Evolutionary conservation across 108 stramenopile genomes (phyloP), one percentile per base, ranked within the genome.

Genomic region (Cyclotella kingstonii): DNA sequence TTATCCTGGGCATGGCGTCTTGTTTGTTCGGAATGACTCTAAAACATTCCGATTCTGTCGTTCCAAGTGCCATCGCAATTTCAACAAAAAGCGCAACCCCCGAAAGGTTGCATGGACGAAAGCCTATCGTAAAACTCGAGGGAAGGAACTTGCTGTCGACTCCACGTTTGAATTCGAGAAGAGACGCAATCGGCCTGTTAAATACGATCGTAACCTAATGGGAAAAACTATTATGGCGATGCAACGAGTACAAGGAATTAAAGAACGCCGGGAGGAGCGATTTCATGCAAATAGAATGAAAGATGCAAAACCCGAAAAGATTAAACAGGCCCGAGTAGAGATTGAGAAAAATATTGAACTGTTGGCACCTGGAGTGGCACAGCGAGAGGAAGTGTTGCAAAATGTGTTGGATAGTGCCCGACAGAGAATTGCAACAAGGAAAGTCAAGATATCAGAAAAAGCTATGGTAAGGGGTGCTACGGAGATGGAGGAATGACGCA

Each of bases 61-160:
- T 28, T 96, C 98, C 17, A 99, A 99, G 84, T 99, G 99, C 81
- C 97, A 97, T 83, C 86, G 91, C 38, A 95, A 96, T 67, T 99
- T 99, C 71, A 95, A 94, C 60, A 94, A 94, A 79, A 99, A 99
- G 74, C 85, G 98, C 62, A 99, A 99, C 68, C 99, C 99, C 6
- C 87, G 99, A 33, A 98, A 99, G 81, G 91, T 96, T 12, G 92
- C 93, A 47, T 99, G 99, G 99, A 98, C 99, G 29, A 99, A 98
- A 82, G 96, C 98, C 50, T 99, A 87, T 71, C 90, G 98, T 38
- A 96, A 95, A 63, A 96, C 98, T 3, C 80, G 87, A 19, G 95
- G 95, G 18, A 94, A 96, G 71, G 95, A 96, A 82, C 89, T 96
- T 85, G 89, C 93, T 12, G 95, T 96, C 36, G 95, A 95, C 75